These are phyloP conservation scores for Coniochaeta sp. DNA, from an alignment of 2,329 filamentous ascomycete genomes.

Conservation along the genomic window DNA sequence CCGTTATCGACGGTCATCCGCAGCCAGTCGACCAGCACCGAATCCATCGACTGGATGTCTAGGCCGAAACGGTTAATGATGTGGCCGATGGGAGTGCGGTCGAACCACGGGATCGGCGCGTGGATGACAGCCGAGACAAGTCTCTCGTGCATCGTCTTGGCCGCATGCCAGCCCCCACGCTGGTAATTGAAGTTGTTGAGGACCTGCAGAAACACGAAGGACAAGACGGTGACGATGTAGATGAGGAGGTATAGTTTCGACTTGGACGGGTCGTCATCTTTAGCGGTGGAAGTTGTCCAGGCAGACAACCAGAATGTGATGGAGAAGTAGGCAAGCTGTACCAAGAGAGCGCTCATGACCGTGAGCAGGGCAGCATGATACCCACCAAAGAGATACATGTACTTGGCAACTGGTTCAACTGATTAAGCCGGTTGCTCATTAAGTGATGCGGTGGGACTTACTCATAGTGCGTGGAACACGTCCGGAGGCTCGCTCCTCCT, in stretches of 20 bases:
- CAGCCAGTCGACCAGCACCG: slow-evolving; percentile 34
- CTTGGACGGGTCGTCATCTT: neutral
- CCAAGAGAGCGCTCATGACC: slow-evolving; percentile 10
- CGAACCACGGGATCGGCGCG: slow-evolving; percentile 90
- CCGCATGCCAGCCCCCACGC: slow-evolving; percentile 31
- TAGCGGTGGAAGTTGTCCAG: slow-evolving; percentile 7
- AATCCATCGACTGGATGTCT: slow-evolving; percentile 82
- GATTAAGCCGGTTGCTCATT: neutral
- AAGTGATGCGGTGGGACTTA: neutral
- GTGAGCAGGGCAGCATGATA: slow-evolving; percentile 7
- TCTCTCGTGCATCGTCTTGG: slow-evolving; percentile 67
- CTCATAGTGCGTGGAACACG: neutral
- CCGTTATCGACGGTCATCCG: neutral
- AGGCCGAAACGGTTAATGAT: slow-evolving; percentile 79
- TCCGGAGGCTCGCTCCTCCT: no score
- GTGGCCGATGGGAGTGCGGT: slow-evolving; percentile 83
- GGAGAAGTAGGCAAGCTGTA: slow-evolving; percentile 14
- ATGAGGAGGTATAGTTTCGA: no score
- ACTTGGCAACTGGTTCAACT: slow-evolving; percentile 8
- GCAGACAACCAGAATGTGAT: slow-evolving; percentile 14
- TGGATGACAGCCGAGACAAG: slow-evolving; percentile 70
- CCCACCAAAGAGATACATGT: slow-evolving; percentile 15
- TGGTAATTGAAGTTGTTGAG: slow-evolving; percentile 6
- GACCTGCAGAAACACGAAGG: slow-evolving; percentile 8
- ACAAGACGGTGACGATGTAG: neutral